Conservation (phyloP, 2,329 filamentous ascomycete genomes). For the Cladosporium phlei region DNA sequence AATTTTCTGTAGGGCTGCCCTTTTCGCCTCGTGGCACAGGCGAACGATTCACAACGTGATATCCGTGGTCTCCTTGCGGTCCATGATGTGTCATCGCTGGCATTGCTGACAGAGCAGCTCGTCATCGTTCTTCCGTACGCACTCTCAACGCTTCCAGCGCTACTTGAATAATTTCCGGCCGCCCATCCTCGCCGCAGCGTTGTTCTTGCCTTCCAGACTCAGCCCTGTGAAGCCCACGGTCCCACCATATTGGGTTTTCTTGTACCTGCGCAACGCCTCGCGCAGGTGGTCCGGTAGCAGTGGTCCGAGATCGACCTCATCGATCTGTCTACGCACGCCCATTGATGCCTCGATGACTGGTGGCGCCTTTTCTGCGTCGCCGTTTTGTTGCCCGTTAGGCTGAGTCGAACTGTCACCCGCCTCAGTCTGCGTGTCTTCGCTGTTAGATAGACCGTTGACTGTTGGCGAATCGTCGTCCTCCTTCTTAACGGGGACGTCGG, state of each 20-base stretch:
- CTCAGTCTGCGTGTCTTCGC: constrained; percentile 33
- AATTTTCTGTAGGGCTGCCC: too few species aligned
- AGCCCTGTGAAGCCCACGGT: constrained; percentile 49
- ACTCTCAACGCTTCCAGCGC: not conserved
- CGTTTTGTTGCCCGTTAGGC: constrained; percentile 1
- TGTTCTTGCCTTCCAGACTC: constrained; percentile 45
- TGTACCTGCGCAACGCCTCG: constrained; percentile 67
- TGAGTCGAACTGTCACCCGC: not conserved
- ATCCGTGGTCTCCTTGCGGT: too few species aligned
- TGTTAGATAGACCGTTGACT: constrained; percentile 51
- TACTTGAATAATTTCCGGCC: constrained; percentile 44
- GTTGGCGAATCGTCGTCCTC: constrained; percentile 6
- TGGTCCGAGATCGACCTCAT: constrained; percentile 47
- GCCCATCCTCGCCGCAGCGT: constrained; percentile 41
- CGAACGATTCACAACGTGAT: too few species aligned
- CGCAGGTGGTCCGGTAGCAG: constrained; percentile 69
- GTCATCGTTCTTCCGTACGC: too few species aligned
- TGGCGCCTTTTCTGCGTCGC: not conserved
- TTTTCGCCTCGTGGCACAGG: too few species aligned
- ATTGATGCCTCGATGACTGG: constrained; percentile 7
- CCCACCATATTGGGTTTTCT: constrained; percentile 57
- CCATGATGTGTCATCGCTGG: too few species aligned
- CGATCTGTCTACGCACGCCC: constrained; percentile 17
- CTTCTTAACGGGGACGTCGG: not conserved
- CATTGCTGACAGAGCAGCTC: too few species aligned